Evolutionary conservation across 495 filamentous ascomycete species (phyloP).

Genomic region (Xylaria castorea): DNA sequence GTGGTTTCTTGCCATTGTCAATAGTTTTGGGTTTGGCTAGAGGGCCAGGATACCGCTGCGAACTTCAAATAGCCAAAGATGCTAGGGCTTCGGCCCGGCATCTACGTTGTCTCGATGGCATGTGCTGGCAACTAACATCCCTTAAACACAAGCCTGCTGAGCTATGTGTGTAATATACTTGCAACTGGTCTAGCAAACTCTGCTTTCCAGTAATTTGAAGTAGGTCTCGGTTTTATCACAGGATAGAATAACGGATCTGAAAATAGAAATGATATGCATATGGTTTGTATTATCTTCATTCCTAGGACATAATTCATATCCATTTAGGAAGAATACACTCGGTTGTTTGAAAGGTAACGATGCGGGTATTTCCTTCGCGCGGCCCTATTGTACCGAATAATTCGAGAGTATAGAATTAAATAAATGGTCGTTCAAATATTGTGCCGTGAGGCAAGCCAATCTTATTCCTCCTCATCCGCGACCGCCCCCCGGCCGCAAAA

Average conservation of each 20-base stretch:
- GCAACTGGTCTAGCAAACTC: neutral
- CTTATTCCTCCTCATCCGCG: constrained; percentile 34
- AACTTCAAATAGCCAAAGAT: constrained; percentile 34
- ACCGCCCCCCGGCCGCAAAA: constrained; percentile 30
- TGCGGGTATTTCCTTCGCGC: neutral
- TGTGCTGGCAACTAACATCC: neutral
- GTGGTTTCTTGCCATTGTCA: too few relatives aligned
- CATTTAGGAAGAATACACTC: neutral
- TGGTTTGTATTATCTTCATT: neutral
- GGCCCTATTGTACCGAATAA: too few relatives aligned
- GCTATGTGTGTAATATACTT: neutral
- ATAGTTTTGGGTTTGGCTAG: neutral
- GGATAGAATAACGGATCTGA: neutral
- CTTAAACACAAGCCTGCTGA: neutral
- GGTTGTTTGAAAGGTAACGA: neutral
- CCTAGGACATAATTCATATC: neutral
- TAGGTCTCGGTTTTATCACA: neutral
- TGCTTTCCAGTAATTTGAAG: neutral
- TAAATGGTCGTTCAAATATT: constrained; percentile 31
- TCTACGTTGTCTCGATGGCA: neutral
- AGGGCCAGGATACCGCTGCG: constrained; percentile 36
- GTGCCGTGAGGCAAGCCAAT: constrained; percentile 45
- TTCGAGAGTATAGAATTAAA: constrained; percentile 32
- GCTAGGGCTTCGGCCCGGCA: neutral
- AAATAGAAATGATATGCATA: neutral